phyloP scores from a whole-genome alignment of 202 grass and related monocot genomes.

The Carex sylvatica region DNA sequence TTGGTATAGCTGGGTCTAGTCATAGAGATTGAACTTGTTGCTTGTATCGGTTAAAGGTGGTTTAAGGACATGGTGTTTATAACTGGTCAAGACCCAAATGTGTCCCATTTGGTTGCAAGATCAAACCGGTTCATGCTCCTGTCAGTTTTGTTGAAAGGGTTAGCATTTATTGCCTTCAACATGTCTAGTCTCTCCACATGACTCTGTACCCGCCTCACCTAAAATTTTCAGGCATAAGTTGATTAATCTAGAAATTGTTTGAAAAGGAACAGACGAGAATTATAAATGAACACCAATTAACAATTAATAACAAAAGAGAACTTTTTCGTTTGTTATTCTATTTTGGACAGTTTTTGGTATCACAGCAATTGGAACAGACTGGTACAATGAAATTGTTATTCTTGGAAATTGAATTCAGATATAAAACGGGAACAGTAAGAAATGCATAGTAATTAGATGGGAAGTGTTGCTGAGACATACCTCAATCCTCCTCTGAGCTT shows the following conservation, averaged over 20 bases:
- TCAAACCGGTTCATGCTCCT: conserved; percentile 39
- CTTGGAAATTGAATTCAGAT: neutral
- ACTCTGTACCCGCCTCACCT: conserved; percentile 70
- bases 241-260: neutral
- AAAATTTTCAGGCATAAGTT: conserved; percentile 3
- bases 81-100: conserved; percentile 47
- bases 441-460: neutral
- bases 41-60: conserved; percentile 18
- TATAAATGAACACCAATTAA: neutral
- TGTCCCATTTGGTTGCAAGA: conserved; percentile 67
- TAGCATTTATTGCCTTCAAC: conserved; percentile 80
- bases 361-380: neutral
- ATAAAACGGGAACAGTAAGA: no score
- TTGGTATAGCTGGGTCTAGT: conserved; percentile 33
- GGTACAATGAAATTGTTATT: neutral
- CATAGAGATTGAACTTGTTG: conserved; percentile 25
- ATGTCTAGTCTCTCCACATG: conserved; percentile 78
- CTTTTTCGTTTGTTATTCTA: neutral
- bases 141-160: conserved; percentile 50
- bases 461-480: conserved; percentile 27
- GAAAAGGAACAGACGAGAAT: neutral
- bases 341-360: neutral
- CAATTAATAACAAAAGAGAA: neutral
- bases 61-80: conserved; percentile 34
- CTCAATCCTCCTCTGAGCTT: conserved; percentile 76